Base-by-base conservation (phyloP, 495 filamentous ascomycete genomes). In the Hypoxylon lienhwacheense region DNA sequence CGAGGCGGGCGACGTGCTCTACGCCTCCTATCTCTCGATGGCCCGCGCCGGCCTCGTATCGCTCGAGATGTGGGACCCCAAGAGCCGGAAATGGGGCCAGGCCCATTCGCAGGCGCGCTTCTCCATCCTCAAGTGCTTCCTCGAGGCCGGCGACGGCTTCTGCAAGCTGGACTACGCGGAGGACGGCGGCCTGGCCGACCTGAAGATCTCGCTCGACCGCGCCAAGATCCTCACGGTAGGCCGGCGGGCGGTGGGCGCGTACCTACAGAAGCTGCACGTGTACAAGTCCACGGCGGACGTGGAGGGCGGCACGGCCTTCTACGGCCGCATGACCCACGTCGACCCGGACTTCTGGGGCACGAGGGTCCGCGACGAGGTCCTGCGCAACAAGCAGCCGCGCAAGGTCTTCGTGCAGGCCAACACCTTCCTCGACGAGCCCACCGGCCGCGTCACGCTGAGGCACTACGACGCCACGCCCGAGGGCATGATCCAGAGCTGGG, bases 341-440 rank as follows among this genome's bases (percentile, higher is more conserved):
- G 81, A 84, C 15, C 76, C 85, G 14, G 84, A 85, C 16, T 96
- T 86, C 73, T 95, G 86, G 85, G 86, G 81, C 11, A 80, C 80
- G 46, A 83, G 83, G 63, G 82, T 95, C 16, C 77, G 93, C 41
- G 78, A 87, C 22, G 81, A 88, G 42, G 93, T 97, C 14, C 69
- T 97, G 59, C 77, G 78, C 67, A 89, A 88, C 73, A 96, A 95
- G 77, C 85, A 89, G 59, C 91, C 93, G 26, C 79, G 93, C 47
- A 98, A 97, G 77, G 86, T 96, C 31, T 97, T 96, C 72, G 91
- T 98, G 12, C 90, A 96, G 73, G 90, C 88, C 25, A 98, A 95
- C 73, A 97, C 93, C 5, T 72, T 80, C 32, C 67, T 90, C 37
- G 75, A 82, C 12, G 78, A 85, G 42, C 70, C 70, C 4, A 86